Conservation (phyloP, 768 basidiomycete genomes). For the Boletellus emodensis region DNA sequence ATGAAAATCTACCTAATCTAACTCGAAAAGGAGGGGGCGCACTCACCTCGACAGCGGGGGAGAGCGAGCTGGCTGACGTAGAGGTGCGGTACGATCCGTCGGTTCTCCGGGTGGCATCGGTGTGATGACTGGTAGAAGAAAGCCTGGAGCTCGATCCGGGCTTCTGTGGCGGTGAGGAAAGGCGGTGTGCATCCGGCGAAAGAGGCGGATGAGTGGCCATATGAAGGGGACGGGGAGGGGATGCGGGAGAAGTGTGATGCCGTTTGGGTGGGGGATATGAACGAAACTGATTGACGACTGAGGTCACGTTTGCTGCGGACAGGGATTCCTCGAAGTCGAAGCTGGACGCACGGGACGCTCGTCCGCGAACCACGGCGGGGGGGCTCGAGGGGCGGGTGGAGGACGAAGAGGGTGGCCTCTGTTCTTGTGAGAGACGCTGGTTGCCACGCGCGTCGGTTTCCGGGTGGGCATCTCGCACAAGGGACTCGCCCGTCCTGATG, state of each 20-base stretch:
- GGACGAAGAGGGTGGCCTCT: not conserved
- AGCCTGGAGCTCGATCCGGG: slow-evolving; percentile 24
- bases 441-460: too few relatives aligned
- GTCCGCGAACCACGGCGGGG: slow-evolving; percentile 26
- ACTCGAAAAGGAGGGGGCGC: slow-evolving; percentile 1
- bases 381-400: not conserved
- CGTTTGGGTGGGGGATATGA: slow-evolving; percentile 27
- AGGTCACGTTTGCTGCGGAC: slow-evolving; percentile 28
- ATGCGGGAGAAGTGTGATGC: slow-evolving; percentile 20
- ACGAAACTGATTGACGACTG: slow-evolving; percentile 31
- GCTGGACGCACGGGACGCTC: slow-evolving; percentile 4
- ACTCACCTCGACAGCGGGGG: slow-evolving; percentile 22
- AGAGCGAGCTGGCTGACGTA: slow-evolving; percentile 26
- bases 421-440: not conserved
- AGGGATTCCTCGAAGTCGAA: slow-evolving; percentile 30
- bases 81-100: slow-evolving; percentile 16
- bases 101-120: slow-evolving; percentile 28
- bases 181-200: slow-evolving; percentile 6
- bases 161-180: slow-evolving; percentile 18
- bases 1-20: slow-evolving; percentile 15
- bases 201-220: slow-evolving; percentile 6
- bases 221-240: slow-evolving; percentile 10
- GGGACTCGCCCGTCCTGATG: not conserved
- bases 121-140: slow-evolving; percentile 19
- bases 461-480: too few relatives aligned